phyloP scores from a whole-genome alignment of 1,139 yeast species.

The Kluyveromyces sp. region DNA sequence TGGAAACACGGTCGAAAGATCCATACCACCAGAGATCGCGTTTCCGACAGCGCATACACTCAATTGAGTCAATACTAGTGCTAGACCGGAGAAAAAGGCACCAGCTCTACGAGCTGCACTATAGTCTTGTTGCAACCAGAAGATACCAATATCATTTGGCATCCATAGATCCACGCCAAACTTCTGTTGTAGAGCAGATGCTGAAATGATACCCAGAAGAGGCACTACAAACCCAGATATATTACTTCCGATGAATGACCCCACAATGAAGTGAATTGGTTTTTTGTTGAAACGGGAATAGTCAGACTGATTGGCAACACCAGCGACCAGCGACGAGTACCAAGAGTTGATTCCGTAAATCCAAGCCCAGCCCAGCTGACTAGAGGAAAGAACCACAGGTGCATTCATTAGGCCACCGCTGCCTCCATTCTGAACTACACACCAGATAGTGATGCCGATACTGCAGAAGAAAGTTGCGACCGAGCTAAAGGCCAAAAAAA shows the following conservation, averaged over 20 bases:
- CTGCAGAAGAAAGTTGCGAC: conserved; percentile 7
- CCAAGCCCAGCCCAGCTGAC: conserved; percentile 28
- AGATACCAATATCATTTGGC: conserved; percentile 32
- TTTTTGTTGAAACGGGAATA: conserved; percentile 37
- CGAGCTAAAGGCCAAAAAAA: conserved; percentile 22
- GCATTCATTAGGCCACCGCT: conserved; percentile 15
- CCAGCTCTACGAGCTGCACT: conserved; percentile 35
- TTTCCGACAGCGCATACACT: conserved; percentile 35
- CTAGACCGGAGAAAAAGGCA: conserved; percentile 35
- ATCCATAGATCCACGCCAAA: conserved; percentile 34
- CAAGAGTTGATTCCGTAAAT: conserved; percentile 30
- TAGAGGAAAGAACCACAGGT: conserved; percentile 16
- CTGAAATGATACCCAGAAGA: conserved; percentile 34
- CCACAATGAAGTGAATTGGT: conserved; percentile 19
- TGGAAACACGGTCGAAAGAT: conserved; percentile 36
- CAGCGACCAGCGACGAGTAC: conserved; percentile 35
- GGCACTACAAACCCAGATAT: conserved; percentile 37
- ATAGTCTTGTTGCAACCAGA: conserved; percentile 32
- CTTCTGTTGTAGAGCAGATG: conserved; percentile 30
- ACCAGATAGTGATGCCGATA: conserved; percentile 14
- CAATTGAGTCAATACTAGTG: conserved; percentile 34
- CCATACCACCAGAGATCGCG: conserved; percentile 40
- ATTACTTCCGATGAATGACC: conserved; percentile 28
- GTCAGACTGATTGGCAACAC: conserved; percentile 40
- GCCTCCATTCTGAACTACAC: conserved; percentile 23